These are phyloP conservation scores for Pseudogymnoascus sp. DNA, from an alignment of 2,329 filamentous ascomycete genomes.

Conservation along the genomic window DNA sequence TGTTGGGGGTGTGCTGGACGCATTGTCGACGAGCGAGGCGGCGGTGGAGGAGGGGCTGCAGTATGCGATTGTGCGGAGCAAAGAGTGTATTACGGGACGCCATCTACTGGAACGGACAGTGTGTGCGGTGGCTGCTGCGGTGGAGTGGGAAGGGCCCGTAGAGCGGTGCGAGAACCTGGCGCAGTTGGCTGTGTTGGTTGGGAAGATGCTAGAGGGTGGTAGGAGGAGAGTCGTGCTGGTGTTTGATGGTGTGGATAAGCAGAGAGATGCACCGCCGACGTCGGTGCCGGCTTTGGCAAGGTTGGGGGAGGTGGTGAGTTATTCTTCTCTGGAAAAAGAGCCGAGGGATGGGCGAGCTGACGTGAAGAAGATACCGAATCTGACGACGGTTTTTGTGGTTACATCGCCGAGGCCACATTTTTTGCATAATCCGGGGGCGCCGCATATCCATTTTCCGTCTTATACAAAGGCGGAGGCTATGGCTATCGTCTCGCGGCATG, in stretches of 20 bases:
- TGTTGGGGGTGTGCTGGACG: conserved; percentile 50
- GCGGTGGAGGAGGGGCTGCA: conserved; percentile 37
- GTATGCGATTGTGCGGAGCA: conserved; percentile 56
- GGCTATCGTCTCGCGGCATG: conserved; percentile 58
- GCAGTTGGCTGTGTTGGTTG: conserved; percentile 64
- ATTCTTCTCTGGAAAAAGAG: background rate
- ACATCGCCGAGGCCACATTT: conserved; percentile 60
- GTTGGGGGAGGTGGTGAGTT: conserved; percentile 66
- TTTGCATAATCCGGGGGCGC: conserved; percentile 60
- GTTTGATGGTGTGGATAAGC: conserved; percentile 77
- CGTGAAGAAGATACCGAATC: conserved; percentile 58
- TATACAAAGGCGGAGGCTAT: conserved; percentile 77
- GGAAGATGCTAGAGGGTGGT: conserved; percentile 43
- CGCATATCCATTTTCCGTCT: conserved; percentile 73
- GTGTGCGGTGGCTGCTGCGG: conserved; percentile 46
- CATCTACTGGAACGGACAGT: conserved; percentile 69
- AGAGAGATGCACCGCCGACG: conserved; percentile 70
- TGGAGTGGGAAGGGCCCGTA: conserved; percentile 41
- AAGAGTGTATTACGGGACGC: conserved; percentile 68
- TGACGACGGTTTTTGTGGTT: conserved; percentile 70
- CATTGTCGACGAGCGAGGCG: conserved; percentile 35
- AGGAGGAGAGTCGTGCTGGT: conserved; percentile 67
- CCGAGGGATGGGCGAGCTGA: conserved; percentile 12
- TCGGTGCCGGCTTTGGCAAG: conserved; percentile 73
- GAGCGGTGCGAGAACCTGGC: conserved; percentile 72